Base-by-base conservation (phyloP, 257 asterid species). In the Solanum chilense region DNA sequence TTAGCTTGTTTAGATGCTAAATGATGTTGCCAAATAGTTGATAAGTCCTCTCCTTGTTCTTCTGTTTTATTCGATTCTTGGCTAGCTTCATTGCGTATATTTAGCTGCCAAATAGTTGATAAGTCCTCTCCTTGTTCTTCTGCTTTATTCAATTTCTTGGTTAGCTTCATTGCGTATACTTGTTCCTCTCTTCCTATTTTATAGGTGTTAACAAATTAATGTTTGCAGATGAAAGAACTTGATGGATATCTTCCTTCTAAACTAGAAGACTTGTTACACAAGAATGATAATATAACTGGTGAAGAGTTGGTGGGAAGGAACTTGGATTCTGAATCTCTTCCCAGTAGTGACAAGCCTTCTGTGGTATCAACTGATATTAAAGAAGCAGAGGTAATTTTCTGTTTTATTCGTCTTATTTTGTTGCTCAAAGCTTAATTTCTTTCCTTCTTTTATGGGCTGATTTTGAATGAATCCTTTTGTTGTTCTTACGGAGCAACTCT, bases 141-240 rank as follows among this genome's bases (percentile, higher is more conserved):
- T 37, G 39, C 7, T 37, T 37, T 37, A 37, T 37, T 37, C 39
- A 6, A 37, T 37, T 37, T 37, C 39, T 37, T 37, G 39, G 39
- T 5, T 37, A 37, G 7, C 39, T 35, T 35, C 39, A 85, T 39
- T 71, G 77, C 16, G 7, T 37, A 37, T 37, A 37, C 76, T 14
- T 82, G 86, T 11, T 45, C 42, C 78, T 86, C 41, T 45, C 81
- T 88, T 71, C 74, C 70, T 70, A 13, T 87, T 35, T 29, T 87
- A 29, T 87, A 87, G 78, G 25, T 27, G 25, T 16, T 78, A 13
- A 47, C 27, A 29, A 25, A 80, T 47, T 47, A 20, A 27, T 80
- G 10, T 47, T 85, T 87, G 90, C 95, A 97, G 99, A 89, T 93
- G 89, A 93, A 92, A 89, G 93, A 92, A 91, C 93, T 97, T 87